phyloP scores from a whole-genome alignment of 805 yeast species.

The Candida nanaspora region DNA sequence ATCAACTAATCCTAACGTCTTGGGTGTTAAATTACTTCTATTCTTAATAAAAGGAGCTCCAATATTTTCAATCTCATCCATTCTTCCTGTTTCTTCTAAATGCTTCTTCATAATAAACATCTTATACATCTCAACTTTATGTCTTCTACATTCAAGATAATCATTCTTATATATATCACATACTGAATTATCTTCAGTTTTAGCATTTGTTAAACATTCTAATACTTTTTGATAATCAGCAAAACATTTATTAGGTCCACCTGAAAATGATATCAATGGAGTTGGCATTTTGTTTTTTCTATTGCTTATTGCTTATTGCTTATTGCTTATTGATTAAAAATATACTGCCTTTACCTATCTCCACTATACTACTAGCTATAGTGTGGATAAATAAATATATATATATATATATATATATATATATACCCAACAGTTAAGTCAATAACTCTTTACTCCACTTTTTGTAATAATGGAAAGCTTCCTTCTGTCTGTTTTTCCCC shows the following conservation, averaged over 20 bases:
- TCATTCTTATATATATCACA: constrained; percentile 26
- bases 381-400: neutral
- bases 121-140: constrained; percentile 28
- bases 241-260: constrained; percentile 32
- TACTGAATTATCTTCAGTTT: constrained; percentile 22
- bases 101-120: constrained; percentile 26
- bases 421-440: too few species aligned
- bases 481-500: too few species aligned
- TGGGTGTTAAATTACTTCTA: constrained; percentile 31
- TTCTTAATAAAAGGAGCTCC: constrained; percentile 33
- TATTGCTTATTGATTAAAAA: too few species aligned
- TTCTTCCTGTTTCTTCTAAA: constrained; percentile 19
- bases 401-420: too few species aligned
- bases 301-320: too few species aligned
- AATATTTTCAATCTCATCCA: constrained; percentile 19
- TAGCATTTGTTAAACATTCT: constrained; percentile 30
- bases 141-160: constrained; percentile 31
- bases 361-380: neutral
- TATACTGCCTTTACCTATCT: neutral
- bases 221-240: constrained; percentile 30
- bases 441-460: too few species aligned
- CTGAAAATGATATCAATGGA: constrained; percentile 12
- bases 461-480: too few species aligned
- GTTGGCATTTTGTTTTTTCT: neutral
- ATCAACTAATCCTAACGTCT: constrained; percentile 29